These are phyloP conservation scores for Coemansia pectinata DNA, from an alignment of 192 early-diverging fungal genomes.

Conservation along the genomic window DNA sequence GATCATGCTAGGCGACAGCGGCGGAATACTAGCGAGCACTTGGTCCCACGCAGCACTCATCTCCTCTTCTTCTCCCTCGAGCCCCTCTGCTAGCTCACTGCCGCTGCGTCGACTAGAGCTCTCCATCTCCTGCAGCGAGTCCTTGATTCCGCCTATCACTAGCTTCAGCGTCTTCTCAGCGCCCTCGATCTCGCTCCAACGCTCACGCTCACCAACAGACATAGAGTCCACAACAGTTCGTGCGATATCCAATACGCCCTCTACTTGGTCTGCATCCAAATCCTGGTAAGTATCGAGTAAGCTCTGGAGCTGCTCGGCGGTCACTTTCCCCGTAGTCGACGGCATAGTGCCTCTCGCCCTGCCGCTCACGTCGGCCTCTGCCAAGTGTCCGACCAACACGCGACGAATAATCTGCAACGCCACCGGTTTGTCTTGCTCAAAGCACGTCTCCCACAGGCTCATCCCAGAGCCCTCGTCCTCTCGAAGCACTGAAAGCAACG, in stretches of 20 bases:
- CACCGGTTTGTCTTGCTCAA: slow-evolving; percentile 30
- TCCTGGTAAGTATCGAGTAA: slow-evolving; percentile 12
- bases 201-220: slow-evolving; percentile 3
- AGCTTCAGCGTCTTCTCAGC: slow-evolving; percentile 52
- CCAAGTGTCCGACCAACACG: slow-evolving; percentile 11
- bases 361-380: neutral
- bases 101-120: neutral
- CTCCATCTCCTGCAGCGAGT: slow-evolving; percentile 16
- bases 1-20: slow-evolving; percentile 14
- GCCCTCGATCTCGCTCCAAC: slow-evolving; percentile 41
- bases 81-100: slow-evolving; percentile 1
- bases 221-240: slow-evolving; percentile 15
- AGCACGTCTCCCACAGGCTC: slow-evolving; percentile 31
- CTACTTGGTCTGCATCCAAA: neutral
- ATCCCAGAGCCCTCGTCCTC: neutral
- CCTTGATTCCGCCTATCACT: slow-evolving; percentile 44
- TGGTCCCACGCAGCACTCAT: slow-evolving; percentile 48
- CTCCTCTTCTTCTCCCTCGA: slow-evolving; percentile 22
- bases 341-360: neutral
- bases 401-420: slow-evolving; percentile 43
- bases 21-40: slow-evolving; percentile 37
- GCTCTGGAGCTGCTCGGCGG: slow-evolving; percentile 23
- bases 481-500: slow-evolving; percentile 23
- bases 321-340: slow-evolving; percentile 15
- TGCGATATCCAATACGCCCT: slow-evolving; percentile 13